Base-by-base conservation (phyloP, 2,329 filamentous ascomycete species). In the Fusarium dimerum region DNA sequence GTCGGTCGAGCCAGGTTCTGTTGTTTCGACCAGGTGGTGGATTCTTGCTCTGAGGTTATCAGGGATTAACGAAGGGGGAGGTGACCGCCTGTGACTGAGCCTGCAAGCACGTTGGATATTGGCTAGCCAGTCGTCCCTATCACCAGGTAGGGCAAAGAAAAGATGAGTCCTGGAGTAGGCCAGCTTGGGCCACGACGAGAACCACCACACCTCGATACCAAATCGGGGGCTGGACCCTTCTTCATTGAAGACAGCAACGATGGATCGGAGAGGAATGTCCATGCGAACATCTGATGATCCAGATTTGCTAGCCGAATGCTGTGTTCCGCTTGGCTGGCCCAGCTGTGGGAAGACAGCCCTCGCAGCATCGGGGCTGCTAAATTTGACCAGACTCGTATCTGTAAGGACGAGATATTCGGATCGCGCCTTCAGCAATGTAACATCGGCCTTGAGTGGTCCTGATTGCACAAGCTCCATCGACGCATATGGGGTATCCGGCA, bases 151-250 rank as follows among this genome's bases (percentile, higher is more conserved):
- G 44, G 67, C 68, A 60, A 84, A 82, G 61, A 78, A 78, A 38
- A 83, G 66, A 39, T 77, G 75, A 3, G 77, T 68, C 52, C 76
- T 78, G 52, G 70, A 71, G 55, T 79, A 82, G 13, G 73, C 69
- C 40, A 79, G 68, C 12, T 72, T 70, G 3, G 76, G 73, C 50
- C 73, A 69, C 15, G 69, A 64, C 13, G 75, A 75, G 51, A 74
- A 76, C 81, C 81, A 84, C 80, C 80, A 84, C 2, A 83, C 71
- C 60, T 84, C 81, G 46, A 84, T 66, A 6, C 78, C 78, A 42
- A 79, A 80, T 7, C 76, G 74, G 12, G 78, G 74, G 43, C 76
- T 73, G 1, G 74, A 73, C 41, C 74, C 75, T 60, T 83, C 80
- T 30, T 80, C 76, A 30, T 74, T 75, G 56, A 82, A 83, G 2